phyloP scores from a whole-genome alignment of 2,329 filamentous ascomycete species.

The Aspergillus neoniger region DNA sequence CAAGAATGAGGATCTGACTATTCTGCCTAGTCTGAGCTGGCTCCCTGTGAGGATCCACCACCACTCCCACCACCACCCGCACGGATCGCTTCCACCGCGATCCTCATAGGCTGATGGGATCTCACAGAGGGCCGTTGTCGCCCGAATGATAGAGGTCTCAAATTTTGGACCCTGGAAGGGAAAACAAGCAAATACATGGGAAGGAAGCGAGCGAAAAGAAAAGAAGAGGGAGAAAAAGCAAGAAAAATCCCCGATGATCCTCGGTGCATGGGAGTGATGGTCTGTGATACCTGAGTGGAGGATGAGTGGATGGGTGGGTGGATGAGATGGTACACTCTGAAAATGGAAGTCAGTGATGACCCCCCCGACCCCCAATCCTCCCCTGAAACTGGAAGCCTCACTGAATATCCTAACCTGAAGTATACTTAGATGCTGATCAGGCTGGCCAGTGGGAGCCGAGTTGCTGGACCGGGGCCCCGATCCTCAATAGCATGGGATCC shows the following conservation, averaged over 20 bases:
- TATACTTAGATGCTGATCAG: not conserved
- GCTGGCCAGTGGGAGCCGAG: constrained; percentile 9
- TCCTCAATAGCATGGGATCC: constrained; percentile 8
- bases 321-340: not conserved
- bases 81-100: constrained; percentile 17
- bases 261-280: constrained; percentile 12
- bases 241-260: constrained; percentile 15
- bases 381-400: constrained; percentile 16
- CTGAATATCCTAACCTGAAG: not conserved
- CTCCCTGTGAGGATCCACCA: constrained; percentile 18
- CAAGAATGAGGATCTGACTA: not conserved
- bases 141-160: constrained; percentile 21
- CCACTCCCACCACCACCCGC: constrained; percentile 18
- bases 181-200: not conserved
- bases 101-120: constrained; percentile 24
- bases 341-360: no score
- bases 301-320: not conserved
- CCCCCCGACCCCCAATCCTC: not conserved
- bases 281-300: constrained; percentile 7
- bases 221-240: not conserved
- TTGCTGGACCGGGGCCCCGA: constrained; percentile 5
- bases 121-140: constrained; percentile 27
- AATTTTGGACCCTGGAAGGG: constrained; percentile 25
- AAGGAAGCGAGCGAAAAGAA: not conserved
- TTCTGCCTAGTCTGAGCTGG: not conserved